Evolutionary conservation across 192 early-diverging fungal species (phyloP).

Genomic region (Mortierella alpina): DNA sequence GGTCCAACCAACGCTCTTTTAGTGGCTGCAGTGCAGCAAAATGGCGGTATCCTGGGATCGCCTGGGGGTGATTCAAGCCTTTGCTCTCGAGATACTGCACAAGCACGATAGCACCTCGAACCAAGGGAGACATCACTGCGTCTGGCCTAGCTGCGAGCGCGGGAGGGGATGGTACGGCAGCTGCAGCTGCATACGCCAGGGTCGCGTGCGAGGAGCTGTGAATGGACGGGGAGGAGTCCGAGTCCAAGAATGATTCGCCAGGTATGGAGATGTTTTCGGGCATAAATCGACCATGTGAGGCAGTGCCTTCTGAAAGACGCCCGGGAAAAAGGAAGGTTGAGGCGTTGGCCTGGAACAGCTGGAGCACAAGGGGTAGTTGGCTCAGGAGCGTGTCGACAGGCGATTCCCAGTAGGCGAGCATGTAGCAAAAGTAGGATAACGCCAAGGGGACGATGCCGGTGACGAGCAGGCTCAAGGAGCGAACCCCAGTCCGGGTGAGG

Average conservation of each 20-base stretch:
- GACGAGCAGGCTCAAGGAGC: conserved; percentile 22
- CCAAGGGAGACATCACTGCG: not conserved
- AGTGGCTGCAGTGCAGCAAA: conserved; percentile 14
- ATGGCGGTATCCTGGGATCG: conserved; percentile 23
- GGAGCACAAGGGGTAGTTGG: conserved; percentile 14
- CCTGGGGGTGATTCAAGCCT: conserved; percentile 12
- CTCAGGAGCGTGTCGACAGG: conserved; percentile 26
- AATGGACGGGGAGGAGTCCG: not conserved
- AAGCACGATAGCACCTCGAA: not conserved
- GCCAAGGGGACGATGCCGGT: conserved; percentile 33
- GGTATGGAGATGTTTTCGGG: not conserved
- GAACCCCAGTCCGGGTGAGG: conserved; percentile 29
- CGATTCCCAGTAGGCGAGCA: conserved; percentile 39
- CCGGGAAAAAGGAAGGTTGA: not conserved
- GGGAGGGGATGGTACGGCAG: not conserved
- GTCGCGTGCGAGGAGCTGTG: not conserved
- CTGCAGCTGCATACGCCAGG: not conserved
- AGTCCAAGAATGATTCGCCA: not conserved
- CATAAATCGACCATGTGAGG: not conserved
- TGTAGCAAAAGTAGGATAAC: conserved; percentile 28
- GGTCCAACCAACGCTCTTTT: conserved; percentile 2
- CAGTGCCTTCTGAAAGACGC: not conserved
- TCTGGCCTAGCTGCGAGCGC: not conserved
- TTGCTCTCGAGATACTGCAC: conserved; percentile 14
- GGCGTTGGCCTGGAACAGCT: conserved; percentile 19